These are phyloP conservation scores for Wallacemonas collosoma DNA, from an alignment of 208 protist genomes.

Conservation along the genomic window DNA sequence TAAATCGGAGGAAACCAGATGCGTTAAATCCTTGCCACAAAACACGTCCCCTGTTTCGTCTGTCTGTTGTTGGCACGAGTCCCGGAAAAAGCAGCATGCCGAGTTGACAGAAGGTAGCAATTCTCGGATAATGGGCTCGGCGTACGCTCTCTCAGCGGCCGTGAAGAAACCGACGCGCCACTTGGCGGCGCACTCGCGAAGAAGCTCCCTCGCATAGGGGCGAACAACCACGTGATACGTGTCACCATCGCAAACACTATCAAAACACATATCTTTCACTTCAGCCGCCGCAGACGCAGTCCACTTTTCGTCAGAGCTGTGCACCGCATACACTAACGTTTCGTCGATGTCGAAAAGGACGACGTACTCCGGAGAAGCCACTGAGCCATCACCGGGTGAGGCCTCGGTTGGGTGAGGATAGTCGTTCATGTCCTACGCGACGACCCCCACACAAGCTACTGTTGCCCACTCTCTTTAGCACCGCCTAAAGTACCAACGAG, in stretches of 20 bases:
- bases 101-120: slow-evolving; percentile 43
- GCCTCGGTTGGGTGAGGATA: no score
- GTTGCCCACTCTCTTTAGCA: no score
- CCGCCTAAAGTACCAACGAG: no score
- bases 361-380: neutral
- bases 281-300: neutral
- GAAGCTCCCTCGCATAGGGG: slow-evolving; percentile 49
- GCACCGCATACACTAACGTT: slow-evolving; percentile 60
- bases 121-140: slow-evolving; percentile 47
- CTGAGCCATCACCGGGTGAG: neutral
- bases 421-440: no score
- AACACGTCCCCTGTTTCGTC: slow-evolving; percentile 12
- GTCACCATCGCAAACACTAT: neutral
- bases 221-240: slow-evolving; percentile 48
- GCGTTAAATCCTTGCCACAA: slow-evolving; percentile 58
- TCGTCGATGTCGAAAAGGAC: slow-evolving; percentile 75
- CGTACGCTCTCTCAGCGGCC: slow-evolving; percentile 62
- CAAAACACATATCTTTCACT: slow-evolving; percentile 20
- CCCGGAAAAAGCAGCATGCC: slow-evolving; percentile 52
- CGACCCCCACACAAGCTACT: no score
- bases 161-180: slow-evolving; percentile 83
- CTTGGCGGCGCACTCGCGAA: slow-evolving; percentile 36
- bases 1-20: slow-evolving; percentile 32
- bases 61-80: slow-evolving; percentile 29
- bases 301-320: slow-evolving; percentile 12